Percentiles rank a stretch among this genome's conserved stretches.
Evolutionary conservation across 2,329 filamentous ascomycete species (phyloP).

Genomic region (Penicillium sp.): DNA sequence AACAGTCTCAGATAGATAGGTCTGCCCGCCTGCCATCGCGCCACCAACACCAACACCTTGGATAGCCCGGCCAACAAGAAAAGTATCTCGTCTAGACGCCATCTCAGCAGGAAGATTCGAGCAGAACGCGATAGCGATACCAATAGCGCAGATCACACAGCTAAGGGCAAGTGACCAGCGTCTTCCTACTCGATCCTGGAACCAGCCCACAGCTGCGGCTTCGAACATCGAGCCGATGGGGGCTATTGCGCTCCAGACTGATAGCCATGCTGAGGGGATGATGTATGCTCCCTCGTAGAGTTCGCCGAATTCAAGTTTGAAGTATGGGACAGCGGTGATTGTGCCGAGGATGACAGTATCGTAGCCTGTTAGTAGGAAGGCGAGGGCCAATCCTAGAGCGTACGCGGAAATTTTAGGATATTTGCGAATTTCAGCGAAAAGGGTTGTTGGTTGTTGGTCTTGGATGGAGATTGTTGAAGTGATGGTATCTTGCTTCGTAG

Average conservation of each 20-base stretch:
- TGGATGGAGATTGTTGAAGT: background rate
- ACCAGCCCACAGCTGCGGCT: conserved; percentile 37
- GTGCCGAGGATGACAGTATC: conserved; percentile 26
- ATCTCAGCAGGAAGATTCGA: conserved; percentile 32
- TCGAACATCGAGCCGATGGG: conserved; percentile 43
- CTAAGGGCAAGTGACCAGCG: conserved; percentile 37
- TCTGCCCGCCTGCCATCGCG: conserved; percentile 45
- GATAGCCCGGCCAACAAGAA: conserved; percentile 49
- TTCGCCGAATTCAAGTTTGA: conserved; percentile 36
- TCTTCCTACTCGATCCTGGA: conserved; percentile 45
- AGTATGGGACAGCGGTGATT: conserved; percentile 24
- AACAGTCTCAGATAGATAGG: conserved; percentile 54
- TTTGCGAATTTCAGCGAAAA: conserved; percentile 8
- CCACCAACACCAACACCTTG: conserved; percentile 49
- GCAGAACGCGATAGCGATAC: conserved; percentile 38
- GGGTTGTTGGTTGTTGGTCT: background rate
- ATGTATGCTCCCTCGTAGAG: conserved; percentile 33
- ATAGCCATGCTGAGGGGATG: conserved; percentile 47
- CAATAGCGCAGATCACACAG: conserved; percentile 39
- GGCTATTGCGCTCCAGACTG: conserved; percentile 46
- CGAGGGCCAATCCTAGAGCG: conserved; percentile 9
- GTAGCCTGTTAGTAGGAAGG: conserved; percentile 24
- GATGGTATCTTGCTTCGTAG: background rate
- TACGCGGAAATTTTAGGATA: conserved; percentile 17
- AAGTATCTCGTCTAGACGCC: conserved; percentile 37